Base-by-base conservation (phyloP, 768 basidiomycete genomes). In the Crucibulum laeve region DNA sequence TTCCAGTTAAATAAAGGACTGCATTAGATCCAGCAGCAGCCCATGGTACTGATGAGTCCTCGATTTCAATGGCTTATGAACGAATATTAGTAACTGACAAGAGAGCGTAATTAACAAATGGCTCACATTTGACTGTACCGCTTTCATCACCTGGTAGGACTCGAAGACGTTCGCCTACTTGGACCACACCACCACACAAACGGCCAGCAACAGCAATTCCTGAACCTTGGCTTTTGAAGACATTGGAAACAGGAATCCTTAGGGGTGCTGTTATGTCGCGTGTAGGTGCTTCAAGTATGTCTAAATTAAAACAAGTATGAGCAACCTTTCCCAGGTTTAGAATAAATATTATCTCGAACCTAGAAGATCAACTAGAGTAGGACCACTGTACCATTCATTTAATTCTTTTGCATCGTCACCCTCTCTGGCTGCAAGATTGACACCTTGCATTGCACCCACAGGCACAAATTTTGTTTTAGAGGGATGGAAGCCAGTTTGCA, bases 81-180 rank as follows among this genome's bases (percentile, higher is more conserved):
- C 44, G 23, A 32, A 25, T 26, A 10, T 38, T 22, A 48, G 23
- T 33, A n/a, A 21, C 3, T 32, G 14, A 11, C 23, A n/a, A 11
- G 5, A 2, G 3, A 42, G 42, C 32, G 6, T 32, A 25, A 30
- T 7, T 25, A 15, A 38, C 15, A 13, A 25, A 22, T 10, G 35
- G 53, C 69, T 53, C 56, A 83, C 83, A 71, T 71, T 76, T 84
- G 2, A 99, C 87, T 14, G 87, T 61, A 0, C 82, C 88, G 4
- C 76, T 84, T 61, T 96, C 94, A 57, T 98, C 94, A 7, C 95
- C 95, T 0, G 96, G 96, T 3, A 96, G 67, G 39, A 94, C 80
- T 32, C 91, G 75, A 26, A 98, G 53, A 30, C 79, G 74, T 67
- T 98, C 94, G 2, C 96, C 95, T 2, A 93, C 87, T 63, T 97